Conservation (phyloP, 2,329 filamentous ascomycete species). For the Cylindrodendrum hubeiense region DNA sequence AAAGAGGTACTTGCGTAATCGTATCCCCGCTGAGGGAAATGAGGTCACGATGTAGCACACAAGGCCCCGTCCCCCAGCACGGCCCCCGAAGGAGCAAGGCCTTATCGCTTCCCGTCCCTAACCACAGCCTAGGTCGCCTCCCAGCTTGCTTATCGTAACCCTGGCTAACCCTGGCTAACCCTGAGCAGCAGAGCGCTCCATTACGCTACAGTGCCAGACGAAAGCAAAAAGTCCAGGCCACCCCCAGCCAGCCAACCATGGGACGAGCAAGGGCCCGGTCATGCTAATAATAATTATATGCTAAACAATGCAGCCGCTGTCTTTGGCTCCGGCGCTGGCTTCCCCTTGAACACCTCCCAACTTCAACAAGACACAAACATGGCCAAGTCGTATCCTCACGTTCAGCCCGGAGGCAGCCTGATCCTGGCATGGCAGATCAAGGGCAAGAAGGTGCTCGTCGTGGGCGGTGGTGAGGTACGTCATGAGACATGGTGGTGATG, state of each 20-base stretch:
- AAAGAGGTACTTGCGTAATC: constrained; percentile 5
- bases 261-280: constrained; percentile 1
- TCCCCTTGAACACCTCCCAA: constrained; percentile 22
- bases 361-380: constrained; percentile 36
- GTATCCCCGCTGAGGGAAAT: background rate
- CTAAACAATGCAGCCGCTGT: background rate
- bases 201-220: constrained; percentile 5
- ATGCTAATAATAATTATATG: constrained; percentile 13
- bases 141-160: constrained; percentile 32
- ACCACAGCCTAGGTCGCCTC: too few species aligned
- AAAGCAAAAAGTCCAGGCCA: constrained; percentile 9
- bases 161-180: constrained; percentile 9
- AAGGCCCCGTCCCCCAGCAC: background rate
- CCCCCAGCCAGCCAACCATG: background rate
- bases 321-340: constrained; percentile 22
- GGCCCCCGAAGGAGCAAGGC: background rate
- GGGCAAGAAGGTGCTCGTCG: constrained; percentile 88
- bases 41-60: background rate
- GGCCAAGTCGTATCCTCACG: constrained; percentile 74
- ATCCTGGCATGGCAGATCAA: constrained; percentile 97
- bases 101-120: constrained; percentile 10
- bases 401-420: constrained; percentile 91
- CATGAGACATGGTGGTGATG: constrained; percentile 6
- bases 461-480: constrained; percentile 92
- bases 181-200: too few species aligned